Conservation (phyloP, 371 early-diverging fungal species). For the Smittium mucronatum region DNA sequence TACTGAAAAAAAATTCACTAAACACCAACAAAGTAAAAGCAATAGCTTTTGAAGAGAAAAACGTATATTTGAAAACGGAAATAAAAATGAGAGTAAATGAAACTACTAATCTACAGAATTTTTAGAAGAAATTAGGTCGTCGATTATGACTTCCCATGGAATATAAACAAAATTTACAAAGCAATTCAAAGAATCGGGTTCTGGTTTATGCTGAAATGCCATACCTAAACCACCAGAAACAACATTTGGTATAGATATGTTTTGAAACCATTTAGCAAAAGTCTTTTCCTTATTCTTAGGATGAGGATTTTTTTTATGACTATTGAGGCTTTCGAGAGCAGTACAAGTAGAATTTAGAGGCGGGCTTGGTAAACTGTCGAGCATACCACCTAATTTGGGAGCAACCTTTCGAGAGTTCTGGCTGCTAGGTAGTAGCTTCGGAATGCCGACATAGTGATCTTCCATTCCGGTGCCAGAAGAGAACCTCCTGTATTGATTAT, state of each 20-base stretch:
- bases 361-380: neutral
- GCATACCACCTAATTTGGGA: neutral
- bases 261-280: constrained; percentile 3
- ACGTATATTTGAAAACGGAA: too few species aligned
- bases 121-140: neutral
- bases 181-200: neutral
- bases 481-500: neutral
- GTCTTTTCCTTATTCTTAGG: neutral
- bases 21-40: too few species aligned
- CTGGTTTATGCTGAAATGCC: neutral
- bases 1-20: too few species aligned
- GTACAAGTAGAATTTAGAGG: neutral
- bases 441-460: neutral
- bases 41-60: too few species aligned
- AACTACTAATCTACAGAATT: neutral
- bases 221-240: neutral
- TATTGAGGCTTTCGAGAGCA: neutral
- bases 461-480: neutral
- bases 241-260: neutral
- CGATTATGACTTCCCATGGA: constrained; percentile 1
- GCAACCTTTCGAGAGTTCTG: neutral
- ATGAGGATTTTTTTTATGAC: neutral
- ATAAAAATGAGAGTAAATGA: too few species aligned
- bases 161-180: constrained; percentile 7
- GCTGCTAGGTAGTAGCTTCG: neutral